Evolutionary conservation across 2,329 filamentous ascomycete genomes (phyloP), one percentile per base, ranked within the genome.

Genomic region (Diaporthe vexans): DNA sequence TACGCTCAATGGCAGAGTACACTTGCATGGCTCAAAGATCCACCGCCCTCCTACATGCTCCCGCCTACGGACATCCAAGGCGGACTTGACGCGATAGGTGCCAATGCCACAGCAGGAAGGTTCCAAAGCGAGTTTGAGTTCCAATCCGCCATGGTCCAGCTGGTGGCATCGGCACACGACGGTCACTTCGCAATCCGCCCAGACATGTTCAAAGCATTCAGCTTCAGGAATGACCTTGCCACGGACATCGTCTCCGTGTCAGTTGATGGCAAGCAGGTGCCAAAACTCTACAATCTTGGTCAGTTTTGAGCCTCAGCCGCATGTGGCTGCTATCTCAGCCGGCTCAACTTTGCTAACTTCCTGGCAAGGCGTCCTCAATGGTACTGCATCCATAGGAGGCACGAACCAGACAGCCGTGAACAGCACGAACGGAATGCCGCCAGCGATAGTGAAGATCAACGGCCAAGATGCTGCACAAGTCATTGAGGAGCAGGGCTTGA

Each of bases 171-270:
- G 1, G 88, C 89, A 4, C 91, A 93, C 77, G 92, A 94, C 79
- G 91, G 91, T 1, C 92, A 94, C 78, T 91, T 92, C 68, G 82
- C 84, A 2, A 91, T 87, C 78, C 82, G 86, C 19, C 88, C 89
- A 3, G 88, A 91, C 76, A 83, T 87, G 6, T 84, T 91, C 19
- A 86, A 85, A 56, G 85, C 88, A 0, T 90, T 91, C 82, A 83
- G 35, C 79, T 88, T 78, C 83, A 85, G 68, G 78, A 84, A 82
- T 46, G 74, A 69, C 5, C 75, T 84, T 9, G 79, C 79, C 0
- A 26, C 73, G 9, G 81, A 82, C 24, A 78, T 93, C 0, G 89
- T 92, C 0, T 92, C 91, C 0, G 85, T 92, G 10, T 93, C 91
- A 2, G 77, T 82, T 4, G 90, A 93, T 78, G 91, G 91, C n/a